phyloP scores from a whole-genome alignment of 352 stramenopile species.

The Sclerospora graminicola region DNA sequence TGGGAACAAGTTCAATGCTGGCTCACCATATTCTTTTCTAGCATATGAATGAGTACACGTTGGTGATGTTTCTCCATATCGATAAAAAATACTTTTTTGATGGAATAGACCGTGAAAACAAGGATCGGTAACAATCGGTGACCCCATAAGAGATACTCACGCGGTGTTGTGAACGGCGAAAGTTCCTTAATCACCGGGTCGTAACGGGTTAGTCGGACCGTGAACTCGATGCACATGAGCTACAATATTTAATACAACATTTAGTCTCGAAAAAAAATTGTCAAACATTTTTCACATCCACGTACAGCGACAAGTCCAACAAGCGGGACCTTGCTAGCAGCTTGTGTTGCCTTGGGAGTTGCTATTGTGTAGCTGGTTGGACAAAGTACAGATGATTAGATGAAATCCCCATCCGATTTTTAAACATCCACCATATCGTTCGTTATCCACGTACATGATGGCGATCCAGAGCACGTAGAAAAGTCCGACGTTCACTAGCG shows the following conservation, averaged over 20 bases:
- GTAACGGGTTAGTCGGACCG: constrained; percentile 41
- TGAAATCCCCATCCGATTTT: too few relatives aligned
- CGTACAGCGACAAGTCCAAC: constrained; percentile 35
- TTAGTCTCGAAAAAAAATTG: not conserved
- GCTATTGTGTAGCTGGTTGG: constrained; percentile 39
- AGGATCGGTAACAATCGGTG: constrained; percentile 46
- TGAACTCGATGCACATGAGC: constrained; percentile 44
- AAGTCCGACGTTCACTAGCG: constrained; percentile 43
- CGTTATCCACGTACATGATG: constrained; percentile 42
- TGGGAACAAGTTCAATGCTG: too few relatives aligned
- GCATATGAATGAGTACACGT: constrained; percentile 33
- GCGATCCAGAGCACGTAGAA: constrained; percentile 56
- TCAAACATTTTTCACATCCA: not conserved
- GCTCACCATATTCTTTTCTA: constrained; percentile 40
- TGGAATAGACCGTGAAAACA: constrained; percentile 26
- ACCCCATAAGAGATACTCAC: constrained; percentile 45
- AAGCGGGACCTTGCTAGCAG: constrained; percentile 39
- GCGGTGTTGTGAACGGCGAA: constrained; percentile 37
- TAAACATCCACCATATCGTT: too few relatives aligned
- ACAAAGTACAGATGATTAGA: not conserved
- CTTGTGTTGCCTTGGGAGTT: constrained; percentile 24
- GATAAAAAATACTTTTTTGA: constrained; percentile 48
- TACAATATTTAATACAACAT: constrained; percentile 6
- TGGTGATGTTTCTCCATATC: constrained; percentile 52
- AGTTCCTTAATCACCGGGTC: constrained; percentile 39